phyloP scores from a whole-genome alignment of 2,329 filamentous ascomycete species.

The Geosmithia putterillii region DNA sequence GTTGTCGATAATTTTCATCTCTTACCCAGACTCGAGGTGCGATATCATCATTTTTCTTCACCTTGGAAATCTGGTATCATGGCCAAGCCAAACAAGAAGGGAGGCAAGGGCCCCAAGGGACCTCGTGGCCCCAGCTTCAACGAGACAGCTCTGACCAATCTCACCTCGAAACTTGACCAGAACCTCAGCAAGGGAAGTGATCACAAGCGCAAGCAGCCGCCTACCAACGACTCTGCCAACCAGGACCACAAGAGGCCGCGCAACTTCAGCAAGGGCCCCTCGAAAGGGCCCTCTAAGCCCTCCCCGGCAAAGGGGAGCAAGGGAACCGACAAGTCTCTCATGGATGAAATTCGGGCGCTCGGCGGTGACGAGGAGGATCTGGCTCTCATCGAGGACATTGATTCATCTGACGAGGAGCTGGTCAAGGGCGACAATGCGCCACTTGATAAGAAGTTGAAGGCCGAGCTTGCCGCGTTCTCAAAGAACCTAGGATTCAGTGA shows the following conservation, averaged over 20 bases:
- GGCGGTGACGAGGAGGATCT: slow-evolving; percentile 55
- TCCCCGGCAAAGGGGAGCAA: slow-evolving; percentile 3
- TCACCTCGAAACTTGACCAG: slow-evolving; percentile 46
- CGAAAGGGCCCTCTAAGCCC: slow-evolving; percentile 10
- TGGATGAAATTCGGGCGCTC: slow-evolving; percentile 52
- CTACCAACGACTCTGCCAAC: slow-evolving; percentile 17
- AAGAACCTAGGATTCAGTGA: slow-evolving; percentile 25
- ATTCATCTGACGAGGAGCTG: slow-evolving; percentile 26
- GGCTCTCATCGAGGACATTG: slow-evolving; percentile 43
- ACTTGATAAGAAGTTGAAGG: slow-evolving; percentile 26
- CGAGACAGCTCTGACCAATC: slow-evolving; percentile 33
- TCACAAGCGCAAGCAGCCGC: slow-evolving; percentile 32
- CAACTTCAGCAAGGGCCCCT: slow-evolving; percentile 11
- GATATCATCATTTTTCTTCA: slow-evolving; percentile 8
- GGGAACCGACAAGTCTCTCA: slow-evolving; percentile 20
- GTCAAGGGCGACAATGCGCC: slow-evolving; percentile 16
- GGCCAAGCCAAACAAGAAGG: slow-evolving; percentile 17
- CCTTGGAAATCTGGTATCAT: background rate
- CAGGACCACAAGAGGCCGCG: slow-evolving; percentile 24
- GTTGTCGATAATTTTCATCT: slow-evolving; percentile 16
- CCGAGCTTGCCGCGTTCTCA: slow-evolving; percentile 22
- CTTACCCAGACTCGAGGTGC: slow-evolving; percentile 29
- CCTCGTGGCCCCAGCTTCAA: slow-evolving; percentile 24
- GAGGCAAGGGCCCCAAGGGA: slow-evolving; percentile 14
- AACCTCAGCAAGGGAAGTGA: slow-evolving; percentile 23